Percentiles rank a stretch among this genome's conserved stretches.
These are phyloP conservation scores for Pseudogymnoascus sp. DNA, from an alignment of 2,329 filamentous ascomycete genomes.

Conservation along the genomic window DNA sequence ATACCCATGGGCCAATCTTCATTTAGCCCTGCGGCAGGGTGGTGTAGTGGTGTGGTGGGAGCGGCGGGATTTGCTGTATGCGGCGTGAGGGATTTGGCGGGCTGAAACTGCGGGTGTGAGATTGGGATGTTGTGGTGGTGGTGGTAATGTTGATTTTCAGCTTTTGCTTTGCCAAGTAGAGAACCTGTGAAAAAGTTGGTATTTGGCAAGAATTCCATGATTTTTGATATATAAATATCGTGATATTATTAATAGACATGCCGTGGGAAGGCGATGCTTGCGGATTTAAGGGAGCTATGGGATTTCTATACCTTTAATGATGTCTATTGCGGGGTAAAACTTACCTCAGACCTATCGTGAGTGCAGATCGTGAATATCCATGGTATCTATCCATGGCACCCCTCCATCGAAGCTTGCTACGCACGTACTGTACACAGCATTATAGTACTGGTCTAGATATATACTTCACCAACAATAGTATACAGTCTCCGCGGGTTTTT, in stretches of 20 bases:
- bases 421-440: too few species aligned
- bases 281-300: neutral
- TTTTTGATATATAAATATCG: neutral
- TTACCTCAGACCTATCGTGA: neutral
- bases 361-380: neutral
- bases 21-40: neutral
- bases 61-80: neutral
- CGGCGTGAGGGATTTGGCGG: neutral
- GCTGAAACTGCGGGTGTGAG: neutral
- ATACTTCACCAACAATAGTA: neutral
- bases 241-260: neutral
- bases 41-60: neutral
- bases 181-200: neutral
- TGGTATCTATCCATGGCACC: neutral
- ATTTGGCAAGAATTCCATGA: neutral
- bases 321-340: neutral
- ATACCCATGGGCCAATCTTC: conserved; percentile 2
- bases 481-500: neutral
- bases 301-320: neutral
- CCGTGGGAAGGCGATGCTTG: neutral
- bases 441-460: neutral
- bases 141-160: neutral
- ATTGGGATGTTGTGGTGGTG: neutral
- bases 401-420: neutral
- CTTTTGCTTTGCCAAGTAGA: neutral